Conservation (phyloP, 257 asterid genomes). For the Scutellaria minor region DNA sequence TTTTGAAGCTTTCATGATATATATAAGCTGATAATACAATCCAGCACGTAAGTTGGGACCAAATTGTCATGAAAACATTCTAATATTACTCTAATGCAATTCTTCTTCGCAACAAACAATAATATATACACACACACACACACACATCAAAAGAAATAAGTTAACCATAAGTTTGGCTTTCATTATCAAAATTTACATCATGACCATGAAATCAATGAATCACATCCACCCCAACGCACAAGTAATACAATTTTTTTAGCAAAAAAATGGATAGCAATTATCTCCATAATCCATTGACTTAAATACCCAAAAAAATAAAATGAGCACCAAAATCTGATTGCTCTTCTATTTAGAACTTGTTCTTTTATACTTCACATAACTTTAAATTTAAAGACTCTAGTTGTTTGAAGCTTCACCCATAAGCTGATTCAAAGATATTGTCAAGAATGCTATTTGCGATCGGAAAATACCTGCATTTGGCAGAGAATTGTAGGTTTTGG, state of each 20-base stretch:
- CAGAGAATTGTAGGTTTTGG: constrained; percentile 36
- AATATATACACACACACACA: too few relatives aligned
- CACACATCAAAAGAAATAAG: too few relatives aligned
- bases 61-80: too few relatives aligned
- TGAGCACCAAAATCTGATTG: background rate
- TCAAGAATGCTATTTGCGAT: background rate
- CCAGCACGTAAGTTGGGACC: too few relatives aligned
- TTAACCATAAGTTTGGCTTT: too few relatives aligned
- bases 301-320: background rate
- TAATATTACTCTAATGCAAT: too few relatives aligned
- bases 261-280: background rate
- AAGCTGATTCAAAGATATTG: background rate
- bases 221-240: background rate
- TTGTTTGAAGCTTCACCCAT: background rate
- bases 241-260: background rate
- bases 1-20: background rate
- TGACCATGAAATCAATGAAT: background rate
- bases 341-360: background rate
- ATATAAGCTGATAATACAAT: too few relatives aligned
- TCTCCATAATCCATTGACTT: background rate
- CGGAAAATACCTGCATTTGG: constrained; percentile 49
- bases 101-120: too few relatives aligned
- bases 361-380: background rate
- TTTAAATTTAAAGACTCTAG: background rate
- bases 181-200: background rate